Evolutionary conservation across 306 rosid species (phyloP).

Genomic region (Hippophae tibetana): DNA sequence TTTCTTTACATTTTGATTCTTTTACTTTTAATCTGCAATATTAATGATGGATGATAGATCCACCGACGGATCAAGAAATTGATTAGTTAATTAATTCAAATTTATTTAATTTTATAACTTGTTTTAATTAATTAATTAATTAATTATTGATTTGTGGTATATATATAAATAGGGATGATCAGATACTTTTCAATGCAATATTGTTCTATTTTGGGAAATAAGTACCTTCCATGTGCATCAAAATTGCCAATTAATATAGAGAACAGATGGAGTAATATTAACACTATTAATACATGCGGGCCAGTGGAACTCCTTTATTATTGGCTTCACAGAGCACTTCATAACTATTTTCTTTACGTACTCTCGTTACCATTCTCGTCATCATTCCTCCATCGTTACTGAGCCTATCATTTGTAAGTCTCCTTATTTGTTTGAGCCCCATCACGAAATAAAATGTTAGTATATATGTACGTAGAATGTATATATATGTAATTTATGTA

Average conservation of each 20-base stretch:
- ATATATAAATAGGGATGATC: conserved; percentile 32
- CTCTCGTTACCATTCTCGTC: conserved; percentile 44
- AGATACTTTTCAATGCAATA: conserved; percentile 23
- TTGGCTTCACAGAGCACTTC: conserved; percentile 50
- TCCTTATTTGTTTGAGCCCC: not conserved
- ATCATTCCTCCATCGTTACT: conserved; percentile 45
- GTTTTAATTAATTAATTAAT: not conserved
- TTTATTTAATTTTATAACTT: no score
- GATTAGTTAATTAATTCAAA: conserved; percentile 6
- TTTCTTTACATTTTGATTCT: no score
- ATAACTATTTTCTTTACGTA: conserved; percentile 35
- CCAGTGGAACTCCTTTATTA: conserved; percentile 37
- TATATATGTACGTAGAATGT: no score
- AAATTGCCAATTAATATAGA: conserved; percentile 20
- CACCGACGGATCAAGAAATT: conserved; percentile 5
- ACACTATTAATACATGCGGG: conserved; percentile 26
- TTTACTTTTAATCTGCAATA: no score
- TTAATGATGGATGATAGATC: no score
- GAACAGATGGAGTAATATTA: conserved; percentile 21
- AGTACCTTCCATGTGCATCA: not conserved
- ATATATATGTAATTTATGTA: no score
- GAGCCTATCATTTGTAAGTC: conserved; percentile 43
- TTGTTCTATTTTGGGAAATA: conserved; percentile 4
- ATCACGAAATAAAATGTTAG: no score
- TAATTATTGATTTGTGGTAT: not conserved